These are phyloP conservation scores for Clonostachys sp. DNA, from an alignment of 2,329 filamentous ascomycete species.

Conservation along the genomic window DNA sequence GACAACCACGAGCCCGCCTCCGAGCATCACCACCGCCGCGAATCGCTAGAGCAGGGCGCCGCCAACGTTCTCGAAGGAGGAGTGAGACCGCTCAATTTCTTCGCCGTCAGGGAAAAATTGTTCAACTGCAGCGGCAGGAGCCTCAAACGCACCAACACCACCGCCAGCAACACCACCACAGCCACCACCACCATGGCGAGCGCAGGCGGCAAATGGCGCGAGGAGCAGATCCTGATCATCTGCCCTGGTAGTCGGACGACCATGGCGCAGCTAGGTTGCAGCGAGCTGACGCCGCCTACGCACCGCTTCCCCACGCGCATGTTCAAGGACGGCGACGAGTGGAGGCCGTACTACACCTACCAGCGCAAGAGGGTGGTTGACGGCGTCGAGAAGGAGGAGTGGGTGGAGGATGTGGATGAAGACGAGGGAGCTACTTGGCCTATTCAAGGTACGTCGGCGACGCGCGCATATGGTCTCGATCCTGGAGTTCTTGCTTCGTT, in stretches of 20 bases:
- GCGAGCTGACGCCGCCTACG: constrained; percentile 86
- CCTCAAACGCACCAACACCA: not conserved
- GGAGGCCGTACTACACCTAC: constrained; percentile 71
- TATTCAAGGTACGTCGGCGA: constrained; percentile 48
- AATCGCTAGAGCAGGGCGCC: too few relatives aligned
- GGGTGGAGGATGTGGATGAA: constrained; percentile 84
- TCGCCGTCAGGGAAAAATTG: too few relatives aligned
- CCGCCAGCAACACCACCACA: constrained; percentile 1
- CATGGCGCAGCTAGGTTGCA: constrained; percentile 84
- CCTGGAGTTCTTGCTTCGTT: not conserved
- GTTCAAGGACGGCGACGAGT: constrained; percentile 83
- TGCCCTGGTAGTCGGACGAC: constrained; percentile 85
- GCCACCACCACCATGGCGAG: constrained; percentile 39
- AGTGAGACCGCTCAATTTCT: not conserved
- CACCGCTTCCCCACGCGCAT: constrained; percentile 88
- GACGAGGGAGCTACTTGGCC: constrained; percentile 89
- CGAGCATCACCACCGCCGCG: too few relatives aligned
- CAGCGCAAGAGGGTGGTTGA: constrained; percentile 51
- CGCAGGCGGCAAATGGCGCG: constrained; percentile 55
- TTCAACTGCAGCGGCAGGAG: not conserved
- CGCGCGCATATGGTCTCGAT: not conserved
- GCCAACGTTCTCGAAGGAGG: too few relatives aligned
- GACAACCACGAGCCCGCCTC: too few relatives aligned
- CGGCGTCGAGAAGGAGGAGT: constrained; percentile 57
- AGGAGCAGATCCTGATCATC: constrained; percentile 65